Evolutionary conservation across 1,284 basidiomycete genomes (phyloP), one percentile per base, ranked within the genome.

Genomic region (Exsudoporus floridanus): DNA sequence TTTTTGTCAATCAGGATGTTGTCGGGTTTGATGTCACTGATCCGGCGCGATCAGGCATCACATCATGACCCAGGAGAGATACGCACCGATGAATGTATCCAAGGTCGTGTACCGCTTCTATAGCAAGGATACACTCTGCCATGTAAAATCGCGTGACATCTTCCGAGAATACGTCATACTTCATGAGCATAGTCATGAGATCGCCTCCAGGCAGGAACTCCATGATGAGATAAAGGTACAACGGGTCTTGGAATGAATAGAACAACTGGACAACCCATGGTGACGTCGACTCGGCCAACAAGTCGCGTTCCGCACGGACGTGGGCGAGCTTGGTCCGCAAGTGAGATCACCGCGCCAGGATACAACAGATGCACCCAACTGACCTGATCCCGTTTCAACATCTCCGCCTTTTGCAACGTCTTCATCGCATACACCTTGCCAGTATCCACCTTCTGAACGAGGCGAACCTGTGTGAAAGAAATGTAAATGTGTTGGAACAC

Each of bases 391-490:
- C 97, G 94, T 72, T 98, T 97, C 77, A 99, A 88, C 96, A 99
- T 99, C 73, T 99, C 96, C 49, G 89, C 89, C 77, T 99, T 99
- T 72, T 94, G 87, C 67, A 99, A 74, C 57, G 94, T 97, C 81
- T 99, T 99, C 97, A 99, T 99, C 37, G 96, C 96, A 68, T 98
- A 98, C 52, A 99, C 96, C 76, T 96, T 97, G 56, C 91, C 94
- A 10, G 95, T 98, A 70, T 98, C 96, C 43, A 88, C 84, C 76
- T 99, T 98, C 73, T 98, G 96, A 38, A 97, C 94, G 45, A 99
- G 78, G 48, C 96, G 84, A 34, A 98, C 94, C 89, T 92, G 60
- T 30, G 6, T 28, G 34, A 44, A 53, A 27, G 9, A 18, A 19
- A 16, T 33, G 31, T 46, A n/a, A 45, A 40, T 13, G 52, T 46